Conservation (phyloP, 495 filamentous ascomycete genomes). For the Cercophora newfieldiana region DNA sequence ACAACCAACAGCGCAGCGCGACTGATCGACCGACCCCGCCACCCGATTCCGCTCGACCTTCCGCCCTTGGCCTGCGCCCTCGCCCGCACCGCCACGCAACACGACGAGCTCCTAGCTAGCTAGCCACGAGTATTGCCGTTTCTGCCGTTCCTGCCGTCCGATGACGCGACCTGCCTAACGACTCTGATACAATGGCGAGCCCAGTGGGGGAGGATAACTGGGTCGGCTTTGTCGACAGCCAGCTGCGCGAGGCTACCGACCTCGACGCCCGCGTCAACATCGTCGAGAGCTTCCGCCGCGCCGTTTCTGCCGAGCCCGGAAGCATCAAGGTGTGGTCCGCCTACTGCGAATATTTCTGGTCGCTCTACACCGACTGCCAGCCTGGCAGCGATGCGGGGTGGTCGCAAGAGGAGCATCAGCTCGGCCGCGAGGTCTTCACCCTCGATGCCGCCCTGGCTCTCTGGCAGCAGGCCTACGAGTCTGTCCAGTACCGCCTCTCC, state of each 20-base stretch:
- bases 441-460: constrained; percentile 72
- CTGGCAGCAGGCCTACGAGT: constrained; percentile 75
- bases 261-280: constrained; percentile 64
- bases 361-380: constrained; percentile 68
- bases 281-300: constrained; percentile 80
- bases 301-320: constrained; percentile 76
- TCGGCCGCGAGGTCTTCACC: constrained; percentile 78
- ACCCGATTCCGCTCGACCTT: neutral
- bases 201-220: constrained; percentile 58
- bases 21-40: neutral
- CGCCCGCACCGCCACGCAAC: neutral
- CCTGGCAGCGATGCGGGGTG: constrained; percentile 58
- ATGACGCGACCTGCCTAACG: constrained; percentile 30
- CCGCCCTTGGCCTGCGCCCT: neutral
- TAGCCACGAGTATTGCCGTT: too few relatives aligned
- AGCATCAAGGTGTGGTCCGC: constrained; percentile 85
- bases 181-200: constrained; percentile 45
- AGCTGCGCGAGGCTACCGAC: constrained; percentile 49
- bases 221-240: constrained; percentile 55
- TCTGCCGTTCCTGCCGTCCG: constrained; percentile 1
- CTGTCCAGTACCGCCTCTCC: constrained; percentile 76
- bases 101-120: neutral
- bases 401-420: constrained; percentile 71
- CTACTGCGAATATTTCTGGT: constrained; percentile 84
- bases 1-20: too few relatives aligned